Conservation (phyloP, 768 basidiomycete genomes). For the Rhizopogon salebrosus region DNA sequence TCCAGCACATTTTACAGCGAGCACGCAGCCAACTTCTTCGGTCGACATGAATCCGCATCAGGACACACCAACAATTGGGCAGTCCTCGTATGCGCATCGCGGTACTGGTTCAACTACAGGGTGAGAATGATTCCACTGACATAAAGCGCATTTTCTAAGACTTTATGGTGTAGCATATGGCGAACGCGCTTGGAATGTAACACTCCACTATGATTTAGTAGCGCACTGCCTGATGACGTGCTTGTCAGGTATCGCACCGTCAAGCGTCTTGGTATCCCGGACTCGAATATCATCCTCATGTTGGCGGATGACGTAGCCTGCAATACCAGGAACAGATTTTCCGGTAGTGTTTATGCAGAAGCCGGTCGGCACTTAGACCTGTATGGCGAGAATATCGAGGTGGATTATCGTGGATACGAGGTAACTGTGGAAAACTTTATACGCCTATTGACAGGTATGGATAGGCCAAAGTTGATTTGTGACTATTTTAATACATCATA, state of each 20-base stretch:
- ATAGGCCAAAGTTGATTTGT: neutral
- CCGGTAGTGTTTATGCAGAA: conserved; percentile 91
- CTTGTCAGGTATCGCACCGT: conserved; percentile 88
- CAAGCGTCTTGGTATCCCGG: conserved; percentile 95
- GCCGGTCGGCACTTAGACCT: conserved; percentile 76
- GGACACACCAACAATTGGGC: conserved; percentile 98
- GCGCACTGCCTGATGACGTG: conserved; percentile 3
- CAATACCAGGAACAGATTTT: conserved; percentile 86
- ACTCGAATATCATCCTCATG: conserved; percentile 99
- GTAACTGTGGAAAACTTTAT: conserved; percentile 97
- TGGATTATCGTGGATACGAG: conserved; percentile 97
- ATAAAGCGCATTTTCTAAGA: neutral
- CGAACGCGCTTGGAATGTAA: conserved; percentile 95
- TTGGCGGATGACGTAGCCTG: conserved; percentile 95
- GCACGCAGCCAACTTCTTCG: conserved; percentile 42
- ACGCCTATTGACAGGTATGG: conserved; percentile 81
- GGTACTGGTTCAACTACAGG: conserved; percentile 99
- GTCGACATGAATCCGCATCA: conserved; percentile 29
- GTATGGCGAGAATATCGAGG: conserved; percentile 96
- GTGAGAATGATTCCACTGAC: conserved; percentile 42
- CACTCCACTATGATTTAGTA: neutral
- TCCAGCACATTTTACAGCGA: conserved; percentile 20
- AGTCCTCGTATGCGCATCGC: conserved; percentile 87
- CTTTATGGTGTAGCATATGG: conserved; percentile 75
- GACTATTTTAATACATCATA: conserved; percentile 24